These are phyloP conservation scores for Pseudozyma sp. DNA, from an alignment of 1,284 basidiomycete genomes.

Conservation along the genomic window DNA sequence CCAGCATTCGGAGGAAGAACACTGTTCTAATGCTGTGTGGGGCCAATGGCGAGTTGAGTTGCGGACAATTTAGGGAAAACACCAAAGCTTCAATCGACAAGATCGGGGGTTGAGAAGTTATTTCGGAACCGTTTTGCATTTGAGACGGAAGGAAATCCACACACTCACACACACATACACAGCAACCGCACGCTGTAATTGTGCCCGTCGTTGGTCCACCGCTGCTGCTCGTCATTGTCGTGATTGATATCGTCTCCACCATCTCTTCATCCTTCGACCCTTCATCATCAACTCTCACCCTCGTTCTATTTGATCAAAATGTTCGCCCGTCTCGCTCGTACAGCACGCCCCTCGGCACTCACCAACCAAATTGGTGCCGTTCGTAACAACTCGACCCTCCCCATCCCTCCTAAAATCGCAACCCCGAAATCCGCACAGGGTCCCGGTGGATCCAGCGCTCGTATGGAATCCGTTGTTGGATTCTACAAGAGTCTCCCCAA, in stretches of 20 bases:
- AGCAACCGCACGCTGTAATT: background rate
- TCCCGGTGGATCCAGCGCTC: slow-evolving; percentile 80
- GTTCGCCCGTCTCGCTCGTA: slow-evolving; percentile 35
- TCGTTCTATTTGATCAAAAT: slow-evolving; percentile 11
- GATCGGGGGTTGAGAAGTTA: background rate
- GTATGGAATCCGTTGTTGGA: slow-evolving; percentile 85
- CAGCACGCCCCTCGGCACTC: slow-evolving; percentile 12
- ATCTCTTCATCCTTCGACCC: background rate
- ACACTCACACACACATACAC: background rate
- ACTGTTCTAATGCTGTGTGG: no score
- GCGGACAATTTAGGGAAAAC: no score
- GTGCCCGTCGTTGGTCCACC: background rate
- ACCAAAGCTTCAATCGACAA: background rate
- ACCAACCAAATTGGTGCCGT: slow-evolving; percentile 29
- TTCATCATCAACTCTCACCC: no score
- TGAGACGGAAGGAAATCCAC: slow-evolving; percentile 6
- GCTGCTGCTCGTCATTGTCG: slow-evolving; percentile 5
- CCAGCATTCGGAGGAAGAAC: no score
- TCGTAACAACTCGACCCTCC: slow-evolving; percentile 65
- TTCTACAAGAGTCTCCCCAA: slow-evolving; percentile 93
- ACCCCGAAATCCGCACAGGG: slow-evolving; percentile 86
- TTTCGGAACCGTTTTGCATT: slow-evolving; percentile 4
- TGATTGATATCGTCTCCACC: slow-evolving; percentile 7
- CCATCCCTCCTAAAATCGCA: slow-evolving; percentile 94
- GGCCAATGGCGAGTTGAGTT: no score